These are phyloP conservation scores for Apiospora arundinis DNA, from an alignment of 2,329 filamentous ascomycete genomes.

Conservation along the genomic window DNA sequence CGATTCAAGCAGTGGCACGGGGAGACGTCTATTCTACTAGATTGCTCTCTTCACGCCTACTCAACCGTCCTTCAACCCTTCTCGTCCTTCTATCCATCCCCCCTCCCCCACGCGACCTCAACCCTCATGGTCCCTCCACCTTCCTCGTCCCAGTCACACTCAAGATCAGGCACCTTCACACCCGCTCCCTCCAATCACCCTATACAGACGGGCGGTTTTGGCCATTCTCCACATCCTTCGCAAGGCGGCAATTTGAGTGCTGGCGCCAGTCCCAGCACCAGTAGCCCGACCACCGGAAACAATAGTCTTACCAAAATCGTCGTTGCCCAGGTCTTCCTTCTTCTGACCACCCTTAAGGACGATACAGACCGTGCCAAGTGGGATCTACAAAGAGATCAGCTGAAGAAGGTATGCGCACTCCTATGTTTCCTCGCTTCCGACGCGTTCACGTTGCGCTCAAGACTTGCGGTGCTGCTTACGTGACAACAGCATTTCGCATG, in stretches of 20 bases:
- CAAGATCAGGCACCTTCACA: constrained; percentile 69
- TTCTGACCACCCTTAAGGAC: constrained; percentile 93
- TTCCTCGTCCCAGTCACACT: constrained; percentile 47
- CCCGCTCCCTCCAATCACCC: constrained; percentile 60
- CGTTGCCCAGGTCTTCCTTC: constrained; percentile 91
- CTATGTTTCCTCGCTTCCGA: not conserved
- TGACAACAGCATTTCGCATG: not conserved
- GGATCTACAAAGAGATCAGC: constrained; percentile 89
- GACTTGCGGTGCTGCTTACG: not conserved
- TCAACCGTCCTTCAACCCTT: constrained; percentile 18
- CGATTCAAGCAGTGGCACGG: not conserved
- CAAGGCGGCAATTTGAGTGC: constrained; percentile 63
- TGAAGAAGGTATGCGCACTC: constrained; percentile 76
- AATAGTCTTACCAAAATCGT: constrained; percentile 88
- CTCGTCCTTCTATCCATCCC: constrained; percentile 23
- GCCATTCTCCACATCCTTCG: constrained; percentile 63
- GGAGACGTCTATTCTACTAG: not conserved
- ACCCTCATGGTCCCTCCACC: constrained; percentile 44
- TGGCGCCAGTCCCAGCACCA: constrained; percentile 66
- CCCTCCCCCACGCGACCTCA: constrained; percentile 31
- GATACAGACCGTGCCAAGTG: constrained; percentile 91
- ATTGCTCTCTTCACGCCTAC: constrained; percentile 3
- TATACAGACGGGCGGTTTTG: constrained; percentile 58
- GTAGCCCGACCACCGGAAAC: constrained; percentile 64
- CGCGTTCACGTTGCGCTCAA: not conserved